Base-by-base conservation (phyloP, 306 rosid species). In the Myrica gale region DNA sequence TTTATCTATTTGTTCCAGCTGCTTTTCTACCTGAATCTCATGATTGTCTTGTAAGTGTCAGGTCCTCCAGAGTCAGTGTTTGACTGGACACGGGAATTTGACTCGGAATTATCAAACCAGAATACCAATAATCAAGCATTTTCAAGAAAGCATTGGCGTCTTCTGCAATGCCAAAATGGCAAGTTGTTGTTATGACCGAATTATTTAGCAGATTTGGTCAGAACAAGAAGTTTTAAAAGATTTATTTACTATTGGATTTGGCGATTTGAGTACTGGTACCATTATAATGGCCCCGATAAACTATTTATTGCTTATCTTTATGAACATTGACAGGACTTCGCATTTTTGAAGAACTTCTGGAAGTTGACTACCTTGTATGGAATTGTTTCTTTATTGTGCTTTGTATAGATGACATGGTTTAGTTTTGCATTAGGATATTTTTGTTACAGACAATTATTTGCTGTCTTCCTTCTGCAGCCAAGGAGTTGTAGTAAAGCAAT, bases 401-500 rank as follows among this genome's bases (percentile, higher is more conserved):
- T 78, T 55, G 54, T 73, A 45, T 71, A 20, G 47, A 32, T 74
- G 81, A 79, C 73, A 61, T 48, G 76, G 69, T 72, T 77, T 70
- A 73, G 52, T 15, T 42, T 55, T 73, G 68, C 73, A 43, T 74
- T 48, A 15, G 10, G 53, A 9, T 48, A 15, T 48, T 48, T 46
- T 5, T 54, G 46, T 79, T 77, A 71, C 74, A 78, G 73, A 69
- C 41, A 81, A 32, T 81, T 69, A 60, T 82, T 78, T 69, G 57
- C 74, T 76, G 75, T 78, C 78, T 77, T 87, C 74, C 75, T 63
- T 75, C 37, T 88, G 92, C 85, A 95, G 99, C 99, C 99, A 72
- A 89, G 99, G 91, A 95, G 98, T 84, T 92, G 87, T 80, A 90
- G 99, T 84, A 88, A 93, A 81, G 99, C 99, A 78, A 95, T 95